Evolutionary conservation across 129 eudicot genomes (phyloP).

Genomic region (Helianthus tuberosus): DNA sequence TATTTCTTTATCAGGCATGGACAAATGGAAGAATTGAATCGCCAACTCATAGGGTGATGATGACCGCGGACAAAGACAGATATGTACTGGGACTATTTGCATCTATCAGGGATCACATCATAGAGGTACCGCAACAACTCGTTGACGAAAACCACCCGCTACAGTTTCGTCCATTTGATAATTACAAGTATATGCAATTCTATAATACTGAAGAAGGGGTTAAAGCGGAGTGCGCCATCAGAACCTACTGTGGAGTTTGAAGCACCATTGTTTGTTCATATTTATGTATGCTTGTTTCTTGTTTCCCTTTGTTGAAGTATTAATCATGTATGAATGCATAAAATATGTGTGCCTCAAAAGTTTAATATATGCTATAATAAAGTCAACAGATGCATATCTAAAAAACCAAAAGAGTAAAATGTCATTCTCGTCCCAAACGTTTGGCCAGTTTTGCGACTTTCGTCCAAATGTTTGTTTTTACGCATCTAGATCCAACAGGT

Average conservation of each 20-base stretch:
- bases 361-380: not conserved
- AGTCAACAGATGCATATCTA: not conserved
- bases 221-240: constrained; percentile 33
- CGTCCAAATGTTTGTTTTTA: too few species aligned
- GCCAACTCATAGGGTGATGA: constrained; percentile 44
- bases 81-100: constrained; percentile 48
- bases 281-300: not conserved
- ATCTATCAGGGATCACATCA: constrained; percentile 37
- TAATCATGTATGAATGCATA: not conserved
- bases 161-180: constrained; percentile 46
- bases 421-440: too few species aligned
- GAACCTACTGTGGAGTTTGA: constrained; percentile 43
- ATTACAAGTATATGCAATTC: constrained; percentile 42
- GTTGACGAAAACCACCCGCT: constrained; percentile 41
- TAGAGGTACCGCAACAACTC: constrained; percentile 39
- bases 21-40: constrained; percentile 61
- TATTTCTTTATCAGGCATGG: constrained; percentile 41
- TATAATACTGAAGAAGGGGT: constrained; percentile 39
- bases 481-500: too few species aligned
- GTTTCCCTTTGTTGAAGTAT: not conserved
- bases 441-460: too few species aligned
- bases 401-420: not conserved
- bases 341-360: not conserved
- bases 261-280: not conserved
- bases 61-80: constrained; percentile 48